These are phyloP conservation scores for Cyclotella sp. DNA, from an alignment of 108 stramenopile species.

Conservation along the genomic window DNA sequence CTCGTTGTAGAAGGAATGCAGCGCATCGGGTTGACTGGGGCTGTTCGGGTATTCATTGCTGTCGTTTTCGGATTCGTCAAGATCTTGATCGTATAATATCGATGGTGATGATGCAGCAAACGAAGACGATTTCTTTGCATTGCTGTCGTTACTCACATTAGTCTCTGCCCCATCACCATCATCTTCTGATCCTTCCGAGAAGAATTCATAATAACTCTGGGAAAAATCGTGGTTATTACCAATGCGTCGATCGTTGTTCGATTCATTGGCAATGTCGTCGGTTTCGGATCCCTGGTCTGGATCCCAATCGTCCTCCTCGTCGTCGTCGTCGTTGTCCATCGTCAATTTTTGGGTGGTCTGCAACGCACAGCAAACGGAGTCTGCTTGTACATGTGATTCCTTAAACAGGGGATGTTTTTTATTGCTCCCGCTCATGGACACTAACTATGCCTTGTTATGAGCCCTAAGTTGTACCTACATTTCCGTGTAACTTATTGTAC, in stretches of 20 bases:
- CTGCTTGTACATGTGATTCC: no score
- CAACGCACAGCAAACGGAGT: no score
- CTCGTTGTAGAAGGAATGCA: conserved; percentile 33
- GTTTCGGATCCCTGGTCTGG: conserved; percentile 16
- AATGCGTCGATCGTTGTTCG: neutral
- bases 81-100: neutral
- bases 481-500: no score
- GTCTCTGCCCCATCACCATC: neutral
- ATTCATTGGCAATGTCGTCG: neutral
- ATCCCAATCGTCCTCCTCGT: conserved; percentile 21
- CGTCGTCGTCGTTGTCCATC: neutral
- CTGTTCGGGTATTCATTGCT: neutral
- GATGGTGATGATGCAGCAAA: neutral
- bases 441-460: no score
- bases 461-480: no score
- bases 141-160: neutral
- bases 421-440: no score
- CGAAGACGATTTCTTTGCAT: neutral
- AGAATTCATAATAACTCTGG: neutral
- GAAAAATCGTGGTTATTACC: neutral
- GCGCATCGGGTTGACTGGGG: neutral
- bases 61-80: neutral
- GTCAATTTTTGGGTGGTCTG: no score
- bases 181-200: neutral
- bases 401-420: no score